Evolutionary conservation across 164 flowering plant genomes (phyloP), one percentile per base, ranked within the genome.

Genomic region (Protea cynaroides): DNA sequence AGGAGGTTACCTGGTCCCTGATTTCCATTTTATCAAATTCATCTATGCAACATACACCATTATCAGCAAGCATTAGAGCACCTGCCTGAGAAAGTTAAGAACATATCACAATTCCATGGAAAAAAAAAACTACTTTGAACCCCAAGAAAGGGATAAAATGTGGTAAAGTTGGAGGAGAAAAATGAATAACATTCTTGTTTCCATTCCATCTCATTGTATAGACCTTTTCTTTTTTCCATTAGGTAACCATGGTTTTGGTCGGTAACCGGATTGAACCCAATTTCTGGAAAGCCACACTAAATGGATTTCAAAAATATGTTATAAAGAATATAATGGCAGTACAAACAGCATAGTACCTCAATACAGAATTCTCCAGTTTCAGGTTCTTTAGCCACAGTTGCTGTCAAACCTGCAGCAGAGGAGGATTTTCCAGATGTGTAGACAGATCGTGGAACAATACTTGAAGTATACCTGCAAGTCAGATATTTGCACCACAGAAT

Each of bases 341-440:
- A 47, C 15, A 56, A 65, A 53, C 17, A 10, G 17, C 4, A 59
- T 6, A 18, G 23, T 78, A 94, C 99, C 97, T 94, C 99, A 36
- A 94, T 94, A 73, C 99, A 94, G 67, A 94, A 91, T 76, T 94
- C 99, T 29, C 99, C 99, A 63, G 99, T 94, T 84, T 94, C 99
- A 56, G 96, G 97, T 75, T 94, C 99, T 78, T 94, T 94, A 67
- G 99, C 96, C 7, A 94, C 99, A 66, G 96, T 89, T 56, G 99
- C 99, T 55, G 99, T 94, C 83, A 94, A 84, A 44, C 99, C 99
- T 63, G 97, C 99, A 70, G 99, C 97, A 69, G 99, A 94, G 1
- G 97, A 89, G 38, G 97, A 88, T 70, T 91, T 91, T 51, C 99
- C 99, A 63, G 97, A 91, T 71, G 99, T 94, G 77, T 94, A 94